Base-by-base conservation (phyloP, 1,284 basidiomycete genomes). In the Ganoderma lucidum region DNA sequence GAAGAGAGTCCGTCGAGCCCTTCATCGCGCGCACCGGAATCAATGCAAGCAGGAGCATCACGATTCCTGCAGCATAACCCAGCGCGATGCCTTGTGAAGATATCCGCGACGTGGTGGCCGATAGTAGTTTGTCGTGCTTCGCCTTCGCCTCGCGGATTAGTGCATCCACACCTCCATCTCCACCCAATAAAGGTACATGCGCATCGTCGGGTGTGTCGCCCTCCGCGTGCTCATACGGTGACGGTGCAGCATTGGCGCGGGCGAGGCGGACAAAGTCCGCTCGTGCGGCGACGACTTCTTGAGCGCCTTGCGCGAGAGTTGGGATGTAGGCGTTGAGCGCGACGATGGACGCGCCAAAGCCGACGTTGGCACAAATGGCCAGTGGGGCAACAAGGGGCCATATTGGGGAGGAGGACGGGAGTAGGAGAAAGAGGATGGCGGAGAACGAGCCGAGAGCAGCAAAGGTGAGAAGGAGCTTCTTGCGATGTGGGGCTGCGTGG, bases 271-370 rank as follows among this genome's bases (percentile, higher is more conserved):
- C 37, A 15, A 88, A 75, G 64, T 85, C 81, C 2, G 77, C 77
- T 41, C 79, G 80, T 0, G 86, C 84, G n/a, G 80, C 75, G 8
- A 84, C 75, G 1, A 94, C 91, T 62, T 89, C 88, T 5, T 87
- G 87, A 0, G 90, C 86, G 45, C 88, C 86, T 70, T 86, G 85
- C 0, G 94, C 93, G 1, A 97, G 84, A 0, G 83, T 84, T 0
- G 96, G 95, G 5, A 98, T 86, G 80, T 96, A 97, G 0, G 95
- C 89, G 76, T 98, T 98, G 83, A 96, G 89, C 45, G 95, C 95
- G 9, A 98, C 96, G 15, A 92, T 85, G 14, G 91, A 93, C 0
- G 91, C 92, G 0, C 95, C 93, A 72, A 96, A 96, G 0, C 90
- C 88, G 17, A 96, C 90, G 76, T 96, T 96, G 6, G 95, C 91